Conservation (phyloP, 2,329 filamentous ascomycete genomes). For the Alternaria panax region DNA sequence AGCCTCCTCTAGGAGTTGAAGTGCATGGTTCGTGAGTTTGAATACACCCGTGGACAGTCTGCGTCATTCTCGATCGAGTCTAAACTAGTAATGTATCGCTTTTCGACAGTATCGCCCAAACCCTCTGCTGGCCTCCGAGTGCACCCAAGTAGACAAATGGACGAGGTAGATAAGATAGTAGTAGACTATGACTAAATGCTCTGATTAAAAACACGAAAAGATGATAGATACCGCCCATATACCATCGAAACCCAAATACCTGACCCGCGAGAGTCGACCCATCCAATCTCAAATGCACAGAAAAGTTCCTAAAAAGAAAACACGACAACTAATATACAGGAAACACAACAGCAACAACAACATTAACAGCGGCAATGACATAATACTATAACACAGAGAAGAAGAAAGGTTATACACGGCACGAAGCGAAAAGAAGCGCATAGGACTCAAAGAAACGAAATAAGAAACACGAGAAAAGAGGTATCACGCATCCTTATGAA, state of each 20-base stretch:
- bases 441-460: not conserved
- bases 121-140: not conserved
- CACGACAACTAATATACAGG: not conserved
- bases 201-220: not conserved
- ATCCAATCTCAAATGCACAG: not conserved
- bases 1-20: too few species aligned
- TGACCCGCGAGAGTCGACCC: not conserved
- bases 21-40: too few species aligned
- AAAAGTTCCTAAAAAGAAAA: not conserved
- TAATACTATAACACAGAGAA: not conserved
- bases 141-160: not conserved
- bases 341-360: not conserved
- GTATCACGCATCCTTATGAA: conserved; percentile 10
- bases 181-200: not conserved
- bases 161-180: not conserved
- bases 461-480: not conserved
- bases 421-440: not conserved
- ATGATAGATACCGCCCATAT: not conserved
- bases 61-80: too few species aligned
- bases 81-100: too few species aligned
- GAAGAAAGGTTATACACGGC: too few species aligned
- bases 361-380: not conserved
- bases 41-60: too few species aligned
- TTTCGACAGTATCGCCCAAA: too few species aligned
- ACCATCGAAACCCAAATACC: not conserved